Evolutionary conservation across 768 basidiomycete genomes (phyloP).

Genomic region (Tylopilus intermedius): DNA sequence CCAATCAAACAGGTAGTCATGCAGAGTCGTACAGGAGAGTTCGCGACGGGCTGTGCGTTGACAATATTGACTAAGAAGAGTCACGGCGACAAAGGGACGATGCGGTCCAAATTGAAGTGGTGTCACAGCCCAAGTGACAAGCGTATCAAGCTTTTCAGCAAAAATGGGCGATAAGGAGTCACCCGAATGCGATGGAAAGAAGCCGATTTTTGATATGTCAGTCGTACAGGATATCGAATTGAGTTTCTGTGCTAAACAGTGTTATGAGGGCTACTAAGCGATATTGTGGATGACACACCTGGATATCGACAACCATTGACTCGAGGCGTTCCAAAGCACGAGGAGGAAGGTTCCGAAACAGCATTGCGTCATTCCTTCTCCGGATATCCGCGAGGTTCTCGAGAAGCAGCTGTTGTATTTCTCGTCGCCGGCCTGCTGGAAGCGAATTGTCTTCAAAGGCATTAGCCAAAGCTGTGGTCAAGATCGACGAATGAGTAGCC

Average conservation of each 20-base stretch:
- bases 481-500: slow-evolving; percentile 44
- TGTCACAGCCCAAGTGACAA: slow-evolving; percentile 79
- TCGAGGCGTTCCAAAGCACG: slow-evolving; percentile 56
- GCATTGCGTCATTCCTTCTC: slow-evolving; percentile 74
- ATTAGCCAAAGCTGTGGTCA: slow-evolving; percentile 35
- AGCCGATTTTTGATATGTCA: slow-evolving; percentile 51
- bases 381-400: slow-evolving; percentile 67
- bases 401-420: slow-evolving; percentile 45
- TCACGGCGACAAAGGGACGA: slow-evolving; percentile 68
- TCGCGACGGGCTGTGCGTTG: slow-evolving; percentile 62
- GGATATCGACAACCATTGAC: slow-evolving; percentile 54
- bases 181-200: slow-evolving; percentile 46
- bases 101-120: slow-evolving; percentile 80
- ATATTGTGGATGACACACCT: slow-evolving; percentile 26
- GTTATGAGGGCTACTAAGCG: not conserved
- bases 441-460: slow-evolving; percentile 26
- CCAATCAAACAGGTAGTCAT: slow-evolving; percentile 80
- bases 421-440: slow-evolving; percentile 29
- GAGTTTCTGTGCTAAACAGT: slow-evolving; percentile 46
- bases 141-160: slow-evolving; percentile 63
- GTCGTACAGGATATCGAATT: slow-evolving; percentile 71
- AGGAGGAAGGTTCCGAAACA: slow-evolving; percentile 63
- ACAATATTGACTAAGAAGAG: slow-evolving; percentile 60
- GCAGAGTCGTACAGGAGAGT: slow-evolving; percentile 55
- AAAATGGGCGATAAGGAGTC: slow-evolving; percentile 41